These are phyloP conservation scores for Pythium utonaiense DNA, from an alignment of 352 stramenopile species.

Conservation along the genomic window DNA sequence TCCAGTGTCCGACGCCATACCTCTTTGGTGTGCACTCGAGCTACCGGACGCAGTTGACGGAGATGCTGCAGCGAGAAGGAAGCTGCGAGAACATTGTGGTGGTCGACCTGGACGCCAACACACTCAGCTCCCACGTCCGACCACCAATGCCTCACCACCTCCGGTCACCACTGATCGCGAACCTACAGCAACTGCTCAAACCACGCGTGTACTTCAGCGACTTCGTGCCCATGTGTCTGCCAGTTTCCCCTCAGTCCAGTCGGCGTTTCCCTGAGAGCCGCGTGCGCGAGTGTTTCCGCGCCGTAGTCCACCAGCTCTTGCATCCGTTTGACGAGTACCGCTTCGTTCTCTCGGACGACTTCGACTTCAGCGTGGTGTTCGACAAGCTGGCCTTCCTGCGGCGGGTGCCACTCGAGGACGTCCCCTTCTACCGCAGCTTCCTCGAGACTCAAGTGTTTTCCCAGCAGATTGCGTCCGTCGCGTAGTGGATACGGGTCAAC, in stretches of 20 bases:
- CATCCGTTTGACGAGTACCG: slow-evolving; percentile 69
- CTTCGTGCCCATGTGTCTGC: slow-evolving; percentile 60
- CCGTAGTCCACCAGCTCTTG: slow-evolving; percentile 47
- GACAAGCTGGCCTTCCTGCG: slow-evolving; percentile 69
- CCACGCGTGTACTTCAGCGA: slow-evolving; percentile 77
- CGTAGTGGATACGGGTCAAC: too few species aligned
- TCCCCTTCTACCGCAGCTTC: slow-evolving; percentile 73
- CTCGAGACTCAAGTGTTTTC: slow-evolving; percentile 86
- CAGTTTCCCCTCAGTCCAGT: slow-evolving; percentile 23
- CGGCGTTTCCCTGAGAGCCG: slow-evolving; percentile 50
- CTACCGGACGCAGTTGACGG: slow-evolving; percentile 57
- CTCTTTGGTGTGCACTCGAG: slow-evolving; percentile 83
- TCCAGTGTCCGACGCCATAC: slow-evolving; percentile 83
- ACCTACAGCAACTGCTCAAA: slow-evolving; percentile 63
- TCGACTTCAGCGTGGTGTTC: slow-evolving; percentile 86
- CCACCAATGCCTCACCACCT: slow-evolving; percentile 46
- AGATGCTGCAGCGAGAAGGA: slow-evolving; percentile 74
- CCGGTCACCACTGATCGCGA: slow-evolving; percentile 37
- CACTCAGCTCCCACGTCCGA: slow-evolving; percentile 39
- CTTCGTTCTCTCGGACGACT: slow-evolving; percentile 84
- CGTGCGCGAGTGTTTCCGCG: slow-evolving; percentile 58
- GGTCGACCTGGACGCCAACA: slow-evolving; percentile 67
- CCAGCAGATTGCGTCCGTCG: slow-evolving; percentile 72
- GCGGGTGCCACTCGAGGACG: slow-evolving; percentile 44
- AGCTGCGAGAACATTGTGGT: slow-evolving; percentile 69